Conservation (phyloP, 352 stramenopile genomes). For the Globisporangium paroecandrum region DNA sequence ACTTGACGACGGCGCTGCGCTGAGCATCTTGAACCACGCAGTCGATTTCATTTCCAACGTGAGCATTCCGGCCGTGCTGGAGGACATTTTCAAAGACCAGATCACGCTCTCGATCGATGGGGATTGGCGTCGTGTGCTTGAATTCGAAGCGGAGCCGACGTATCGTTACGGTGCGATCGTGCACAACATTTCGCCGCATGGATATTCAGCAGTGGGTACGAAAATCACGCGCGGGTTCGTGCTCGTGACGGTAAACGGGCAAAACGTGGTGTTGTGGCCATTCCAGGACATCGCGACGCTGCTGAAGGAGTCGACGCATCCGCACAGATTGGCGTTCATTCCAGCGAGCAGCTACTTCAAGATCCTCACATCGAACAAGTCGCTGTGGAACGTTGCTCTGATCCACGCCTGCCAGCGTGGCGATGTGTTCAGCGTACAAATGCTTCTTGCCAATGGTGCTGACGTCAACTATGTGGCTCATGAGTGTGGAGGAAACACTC, state of each 20-base stretch:
- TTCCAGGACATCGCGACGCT: constrained; percentile 66
- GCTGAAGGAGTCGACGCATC: constrained; percentile 61
- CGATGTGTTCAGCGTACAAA: constrained; percentile 82
- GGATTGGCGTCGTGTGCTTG: constrained; percentile 75
- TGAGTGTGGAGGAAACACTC: constrained; percentile 75
- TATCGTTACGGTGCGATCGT: constrained; percentile 83
- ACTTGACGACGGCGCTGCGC: constrained; percentile 56
- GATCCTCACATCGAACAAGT: constrained; percentile 84
- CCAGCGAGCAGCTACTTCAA: constrained; percentile 84
- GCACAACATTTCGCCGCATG: constrained; percentile 72
- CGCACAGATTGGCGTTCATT: constrained; percentile 82
- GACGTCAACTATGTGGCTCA: constrained; percentile 87
- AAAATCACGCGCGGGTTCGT: constrained; percentile 77
- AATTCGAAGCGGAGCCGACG: constrained; percentile 79
- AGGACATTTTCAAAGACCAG: constrained; percentile 90
- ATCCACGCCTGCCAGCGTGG: constrained; percentile 84
- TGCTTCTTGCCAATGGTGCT: constrained; percentile 81
- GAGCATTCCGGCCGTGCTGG: constrained; percentile 80
- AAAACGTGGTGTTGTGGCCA: constrained; percentile 86
- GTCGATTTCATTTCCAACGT: constrained; percentile 86
- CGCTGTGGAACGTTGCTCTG: constrained; percentile 86
- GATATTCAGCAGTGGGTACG: constrained; percentile 62
- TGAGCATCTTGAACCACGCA: constrained; percentile 75
- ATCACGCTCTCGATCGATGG: constrained; percentile 87
- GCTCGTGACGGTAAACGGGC: constrained; percentile 81